Evolutionary conservation across 768 basidiomycete genomes (phyloP), one percentile per base, ranked within the genome.

Genomic region (Panus rudis): DNA sequence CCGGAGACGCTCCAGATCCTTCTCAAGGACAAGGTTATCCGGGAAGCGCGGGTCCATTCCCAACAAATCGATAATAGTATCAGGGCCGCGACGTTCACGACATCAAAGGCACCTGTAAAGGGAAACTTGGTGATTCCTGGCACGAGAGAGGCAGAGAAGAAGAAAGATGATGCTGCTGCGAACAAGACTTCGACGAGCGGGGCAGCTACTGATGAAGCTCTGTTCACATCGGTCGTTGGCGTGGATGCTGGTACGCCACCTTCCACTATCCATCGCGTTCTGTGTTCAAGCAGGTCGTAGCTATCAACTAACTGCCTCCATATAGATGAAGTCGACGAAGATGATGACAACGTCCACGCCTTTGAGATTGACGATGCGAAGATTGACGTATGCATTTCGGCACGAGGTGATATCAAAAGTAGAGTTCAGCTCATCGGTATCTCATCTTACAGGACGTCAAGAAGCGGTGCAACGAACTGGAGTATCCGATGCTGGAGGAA

Each of bases 401-500:
- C 7, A 16, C 33, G 28, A 2, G 37, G 11, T 41, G 5, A 6
- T 1, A 28, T 17, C 27, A 0, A 14, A 10, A 22, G 3, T 21
- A 26, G 4, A n/a, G 13, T 14, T 19, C 26, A 19, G 46, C 33
- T 35, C n/a, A 35, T 35, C 33, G 16, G 10, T 6, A 8, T 7
- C 16, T 13, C 38, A 39, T 39, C 40, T 52, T 34, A 46, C 51
- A 94, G 91, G 88, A 89, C 51, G 92, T 99, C 48, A 94, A 98
- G 67, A 88, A 89, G 55, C 83, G 92, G 27, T 98, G 96, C 59
- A 92, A 92, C 56, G 94, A 96, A 53, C 75, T 98, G 28, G 92
- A 98, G 59, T 91, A 93, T 52, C 96, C 96, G 6, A 96, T 97
- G 82, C 72, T 99, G 33, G 96, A 99, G 62, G 96, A 99, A 66